Evolutionary conservation across 768 basidiomycete species (phyloP), one percentile per base, ranked within the genome.

Genomic region (Phlegmacium glaucopus): DNA sequence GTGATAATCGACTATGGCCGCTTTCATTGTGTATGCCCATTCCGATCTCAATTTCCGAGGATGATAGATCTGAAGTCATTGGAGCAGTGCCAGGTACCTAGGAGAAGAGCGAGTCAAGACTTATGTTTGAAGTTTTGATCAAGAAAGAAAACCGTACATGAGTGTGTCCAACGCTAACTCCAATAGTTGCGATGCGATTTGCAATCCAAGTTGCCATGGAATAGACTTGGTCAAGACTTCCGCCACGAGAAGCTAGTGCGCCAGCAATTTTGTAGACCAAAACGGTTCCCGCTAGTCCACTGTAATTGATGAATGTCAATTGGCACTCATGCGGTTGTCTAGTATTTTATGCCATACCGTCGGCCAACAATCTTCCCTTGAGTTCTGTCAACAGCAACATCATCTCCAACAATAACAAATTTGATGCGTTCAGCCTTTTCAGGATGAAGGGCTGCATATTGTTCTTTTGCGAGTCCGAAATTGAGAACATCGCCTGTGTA

Each of bases 1-100:
- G 88, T 0, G 83, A 83, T 29, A 87, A 54, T 25, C 82, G 82
- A 35, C 72, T 69, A 52, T 82, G 76, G 7, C 88, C 93, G 39
- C 83, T 80, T 67, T 95, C 93, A 58, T 95, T 95, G 69, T 95
- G 93, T 47, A 95, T 88, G 10, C 93, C 89, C 73, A 90, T 81
- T 13, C 93, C 93, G 49, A 95, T 85, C 67, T 95, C 93, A 44
- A 93, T 80, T 62, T 92, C 88, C 16, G 76, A 68, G 10, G 65
- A 58, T 4, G 71, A 72, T 17, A 93, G 72, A 59, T 80, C 75
- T 10, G 79, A 76, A 29, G 79, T 64, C 3, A 72, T 60, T 1
- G 76, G 61, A 0, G 82, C 81, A 5, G 90, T 92, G 27, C 92
- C 87, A 8, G 90, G 90, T 35, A 92, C 84, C 87, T 90, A 47